Percentiles rank a stretch among this genome's conserved stretches.
phyloP scores from a whole-genome alignment of 2,329 filamentous ascomycete genomes.

The Tricladium varicosporioides region DNA sequence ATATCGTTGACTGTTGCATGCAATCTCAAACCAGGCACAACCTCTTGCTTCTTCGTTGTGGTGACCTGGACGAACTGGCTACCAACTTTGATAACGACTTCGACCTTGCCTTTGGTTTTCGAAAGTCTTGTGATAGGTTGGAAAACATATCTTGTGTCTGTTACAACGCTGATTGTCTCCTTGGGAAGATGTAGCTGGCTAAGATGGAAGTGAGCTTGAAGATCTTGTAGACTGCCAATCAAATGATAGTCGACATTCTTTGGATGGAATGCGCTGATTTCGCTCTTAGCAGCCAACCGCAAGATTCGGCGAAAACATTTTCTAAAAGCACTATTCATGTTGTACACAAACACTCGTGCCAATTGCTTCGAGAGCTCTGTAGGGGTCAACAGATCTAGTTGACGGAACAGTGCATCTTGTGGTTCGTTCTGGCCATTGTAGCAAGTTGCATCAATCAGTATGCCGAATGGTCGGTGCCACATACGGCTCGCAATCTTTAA shows the following conservation, averaged over 20 bases:
- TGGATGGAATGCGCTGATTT: constrained; percentile 59
- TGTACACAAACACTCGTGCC: constrained; percentile 65
- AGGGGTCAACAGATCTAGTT: constrained; percentile 60
- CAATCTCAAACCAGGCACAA: constrained; percentile 59
- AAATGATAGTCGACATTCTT: constrained; percentile 65
- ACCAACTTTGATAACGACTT: constrained; percentile 66
- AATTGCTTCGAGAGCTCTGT: constrained; percentile 59
- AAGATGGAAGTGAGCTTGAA: constrained; percentile 65
- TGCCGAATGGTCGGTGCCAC: constrained; percentile 67
- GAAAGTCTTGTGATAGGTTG: constrained; percentile 64
- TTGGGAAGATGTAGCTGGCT: constrained; percentile 66
- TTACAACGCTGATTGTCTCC: constrained; percentile 67
- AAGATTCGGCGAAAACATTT: constrained; percentile 66
- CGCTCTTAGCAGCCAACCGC: constrained; percentile 59
- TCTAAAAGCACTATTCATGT: constrained; percentile 69
- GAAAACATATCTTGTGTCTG: constrained; percentile 63
- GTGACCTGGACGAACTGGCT: constrained; percentile 69
- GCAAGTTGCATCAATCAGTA: constrained; percentile 68
- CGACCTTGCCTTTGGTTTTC: constrained; percentile 68
- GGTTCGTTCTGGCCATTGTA: constrained; percentile 67
- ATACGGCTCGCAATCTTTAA: constrained; percentile 69
- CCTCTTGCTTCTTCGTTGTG: constrained; percentile 66
- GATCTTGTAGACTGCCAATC: constrained; percentile 62
- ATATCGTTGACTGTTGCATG: constrained; percentile 68
- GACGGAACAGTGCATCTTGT: constrained; percentile 63